These are phyloP conservation scores for Ophiostoma quercus DNA, from an alignment of 2,329 filamentous ascomycete species.

Conservation along the genomic window DNA sequence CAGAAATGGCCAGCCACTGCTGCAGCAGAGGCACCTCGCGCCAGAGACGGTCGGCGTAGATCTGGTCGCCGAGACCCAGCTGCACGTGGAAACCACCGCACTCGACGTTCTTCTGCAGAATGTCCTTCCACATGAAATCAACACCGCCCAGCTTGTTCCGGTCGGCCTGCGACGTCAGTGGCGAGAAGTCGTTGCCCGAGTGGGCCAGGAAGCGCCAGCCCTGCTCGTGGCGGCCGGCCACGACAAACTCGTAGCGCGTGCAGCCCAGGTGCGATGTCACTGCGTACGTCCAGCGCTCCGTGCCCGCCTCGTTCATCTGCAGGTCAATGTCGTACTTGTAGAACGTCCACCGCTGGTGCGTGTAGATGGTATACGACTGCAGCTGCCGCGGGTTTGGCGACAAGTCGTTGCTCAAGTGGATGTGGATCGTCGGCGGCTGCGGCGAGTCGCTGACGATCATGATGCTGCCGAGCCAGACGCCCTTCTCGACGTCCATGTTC, in stretches of 20 bases:
- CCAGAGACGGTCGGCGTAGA: constrained; percentile 93
- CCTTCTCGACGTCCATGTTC: constrained; percentile 93
- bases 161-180: constrained; percentile 81
- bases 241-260: constrained; percentile 95
- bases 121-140: constrained; percentile 98
- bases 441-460: constrained; percentile 85
- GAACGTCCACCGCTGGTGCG: constrained; percentile 91
- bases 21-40: constrained; percentile 89
- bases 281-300: constrained; percentile 92
- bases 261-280: constrained; percentile 95
- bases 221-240: constrained; percentile 82
- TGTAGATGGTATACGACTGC: constrained; percentile 73
- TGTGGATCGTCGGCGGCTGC: constrained; percentile 91
- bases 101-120: constrained; percentile 93
- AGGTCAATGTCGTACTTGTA: constrained; percentile 91
- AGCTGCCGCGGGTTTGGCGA: constrained; percentile 90
- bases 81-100: constrained; percentile 95
- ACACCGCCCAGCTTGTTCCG: constrained; percentile 79
- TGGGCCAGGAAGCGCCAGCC: constrained; percentile 96
- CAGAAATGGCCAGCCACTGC: constrained; percentile 90
- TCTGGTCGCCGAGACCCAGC: constrained; percentile 85
- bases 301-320: constrained; percentile 76
- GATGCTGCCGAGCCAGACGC: constrained; percentile 88
- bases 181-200: constrained; percentile 91
- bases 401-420: constrained; percentile 83